phyloP scores from a whole-genome alignment of 306 rosid species.

The Casuarina cunninghamiana region DNA sequence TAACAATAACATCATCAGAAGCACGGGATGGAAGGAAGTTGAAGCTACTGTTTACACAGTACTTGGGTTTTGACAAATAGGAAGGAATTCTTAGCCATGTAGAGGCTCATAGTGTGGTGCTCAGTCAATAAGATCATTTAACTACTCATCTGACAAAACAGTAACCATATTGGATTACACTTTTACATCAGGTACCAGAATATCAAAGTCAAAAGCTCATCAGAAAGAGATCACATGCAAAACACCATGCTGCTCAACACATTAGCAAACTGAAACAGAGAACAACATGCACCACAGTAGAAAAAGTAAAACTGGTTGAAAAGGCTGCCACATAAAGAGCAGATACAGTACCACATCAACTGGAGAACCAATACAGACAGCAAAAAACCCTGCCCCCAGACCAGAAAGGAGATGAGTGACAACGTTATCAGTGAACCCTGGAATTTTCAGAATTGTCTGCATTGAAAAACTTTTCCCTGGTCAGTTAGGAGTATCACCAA shows the following conservation, averaged over 20 bases:
- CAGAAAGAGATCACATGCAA: not conserved
- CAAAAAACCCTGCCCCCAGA: constrained; percentile 93
- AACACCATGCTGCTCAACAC: too few species aligned
- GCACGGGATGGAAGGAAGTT: not conserved
- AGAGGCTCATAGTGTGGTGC: constrained; percentile 4
- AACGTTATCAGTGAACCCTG: constrained; percentile 88
- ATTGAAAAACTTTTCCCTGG: constrained; percentile 3
- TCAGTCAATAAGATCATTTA: constrained; percentile 2
- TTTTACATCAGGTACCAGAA: not conserved
- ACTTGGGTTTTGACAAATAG: not conserved
- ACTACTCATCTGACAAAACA: not conserved
- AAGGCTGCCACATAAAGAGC: not conserved
- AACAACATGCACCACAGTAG: not conserved
- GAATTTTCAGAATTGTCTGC: constrained; percentile 95
- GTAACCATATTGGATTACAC: not conserved
- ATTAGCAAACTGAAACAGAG: not conserved
- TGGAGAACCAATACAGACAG: constrained; percentile 96
- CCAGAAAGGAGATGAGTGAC: constrained; percentile 89
- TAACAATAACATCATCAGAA: not conserved
- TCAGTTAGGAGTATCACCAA: constrained; percentile 1
- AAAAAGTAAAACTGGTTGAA: not conserved
- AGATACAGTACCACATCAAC: constrained; percentile 87
- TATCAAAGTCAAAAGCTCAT: not conserved
- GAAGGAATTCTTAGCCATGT: not conserved
- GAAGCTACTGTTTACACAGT: not conserved